Base-by-base conservation (phyloP, 192 early-diverging fungal genomes). In the Backusella tarrabulga region DNA sequence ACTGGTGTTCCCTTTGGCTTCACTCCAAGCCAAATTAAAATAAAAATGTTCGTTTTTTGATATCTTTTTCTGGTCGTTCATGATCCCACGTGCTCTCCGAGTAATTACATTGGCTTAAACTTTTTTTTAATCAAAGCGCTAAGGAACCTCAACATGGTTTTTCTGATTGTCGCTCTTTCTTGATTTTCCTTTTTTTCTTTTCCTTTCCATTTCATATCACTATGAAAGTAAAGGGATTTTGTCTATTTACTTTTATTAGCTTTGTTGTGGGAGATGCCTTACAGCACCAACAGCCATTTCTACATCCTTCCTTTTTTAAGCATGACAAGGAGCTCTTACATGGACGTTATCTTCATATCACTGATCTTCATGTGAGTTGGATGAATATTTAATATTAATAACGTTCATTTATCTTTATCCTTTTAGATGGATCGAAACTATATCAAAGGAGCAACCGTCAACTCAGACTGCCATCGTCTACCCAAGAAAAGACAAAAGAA, bases 321-420 rank as follows among this genome's bases (percentile, higher is more conserved):
- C 34, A 44, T 15, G n/a, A 46, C 44, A 67, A 52, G 32, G 46
- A 23, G 40, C 75, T 17, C 12, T 44, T 44, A 23, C 66, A 85
- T 14, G 92, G 93, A 4, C 83, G 81, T n/a, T 94, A 89, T 73
- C 72, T 94, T 35, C 93, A 94, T 76, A 90, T 94, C 21, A 93
- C 90, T 3, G 92, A 94, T 71, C 82, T 94, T 38, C 93, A 94
- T 79, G 80, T 81, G 70, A 73, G 72, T 21, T 44, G n/a, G 32
- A 32, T 32, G 32, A 3, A 32, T 32, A 32, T 11, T 40, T 40
- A 40, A 8, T 72, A 67, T 11, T 1, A 29, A 40, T 50, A 46
- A 17, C 7, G 7, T 34, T 36, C 38, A 40, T 9, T 14, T 2
- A 44, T 15, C 12, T 44, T 0, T 44, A 3, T 12, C 38, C 5